These are phyloP conservation scores for Pontederia paniculata DNA, from an alignment of 176 grass and related monocot species.

Conservation along the genomic window DNA sequence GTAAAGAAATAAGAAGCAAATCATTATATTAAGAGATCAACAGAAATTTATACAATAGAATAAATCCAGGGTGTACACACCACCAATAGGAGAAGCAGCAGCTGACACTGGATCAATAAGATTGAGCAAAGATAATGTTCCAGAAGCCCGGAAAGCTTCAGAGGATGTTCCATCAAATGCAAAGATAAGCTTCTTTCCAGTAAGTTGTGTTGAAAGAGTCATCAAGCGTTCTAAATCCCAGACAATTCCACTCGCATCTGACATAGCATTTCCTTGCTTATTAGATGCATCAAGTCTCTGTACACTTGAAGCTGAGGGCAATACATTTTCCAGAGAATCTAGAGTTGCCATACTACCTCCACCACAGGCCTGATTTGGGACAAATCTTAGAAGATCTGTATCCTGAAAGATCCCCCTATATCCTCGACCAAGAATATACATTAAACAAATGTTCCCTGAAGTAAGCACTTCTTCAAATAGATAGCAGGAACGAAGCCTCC, in stretches of 20 bases:
- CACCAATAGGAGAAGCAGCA: slow-evolving; percentile 97
- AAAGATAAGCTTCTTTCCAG: slow-evolving; percentile 95
- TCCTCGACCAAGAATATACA: slow-evolving; percentile 96
- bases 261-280: slow-evolving; percentile 58
- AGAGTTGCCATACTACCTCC: slow-evolving; percentile 87
- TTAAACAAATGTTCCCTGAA: slow-evolving; percentile 82
- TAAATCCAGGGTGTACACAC: slow-evolving; percentile 21
- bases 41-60: not conserved
- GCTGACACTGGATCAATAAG: slow-evolving; percentile 95
- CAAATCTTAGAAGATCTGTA: slow-evolving; percentile 82
- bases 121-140: slow-evolving; percentile 85
- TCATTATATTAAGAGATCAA: not conserved
- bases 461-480: slow-evolving; percentile 94
- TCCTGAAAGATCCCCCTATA: slow-evolving; percentile 96
- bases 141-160: slow-evolving; percentile 89
- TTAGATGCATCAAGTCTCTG: slow-evolving; percentile 75
- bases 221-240: slow-evolving; percentile 93
- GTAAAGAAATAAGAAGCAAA: slow-evolving; percentile 16
- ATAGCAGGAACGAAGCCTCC: slow-evolving; percentile 83
- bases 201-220: slow-evolving; percentile 70
- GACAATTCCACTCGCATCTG: slow-evolving; percentile 82
- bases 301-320: slow-evolving; percentile 37
- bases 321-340: slow-evolving; percentile 78
- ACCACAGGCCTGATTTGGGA: slow-evolving; percentile 77
- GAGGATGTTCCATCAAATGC: slow-evolving; percentile 99